Evolutionary conservation across 306 rosid species (phyloP), one percentile per base, ranked within the genome.

Genomic region (barrel medic (Medicago truncatula)): DNA sequence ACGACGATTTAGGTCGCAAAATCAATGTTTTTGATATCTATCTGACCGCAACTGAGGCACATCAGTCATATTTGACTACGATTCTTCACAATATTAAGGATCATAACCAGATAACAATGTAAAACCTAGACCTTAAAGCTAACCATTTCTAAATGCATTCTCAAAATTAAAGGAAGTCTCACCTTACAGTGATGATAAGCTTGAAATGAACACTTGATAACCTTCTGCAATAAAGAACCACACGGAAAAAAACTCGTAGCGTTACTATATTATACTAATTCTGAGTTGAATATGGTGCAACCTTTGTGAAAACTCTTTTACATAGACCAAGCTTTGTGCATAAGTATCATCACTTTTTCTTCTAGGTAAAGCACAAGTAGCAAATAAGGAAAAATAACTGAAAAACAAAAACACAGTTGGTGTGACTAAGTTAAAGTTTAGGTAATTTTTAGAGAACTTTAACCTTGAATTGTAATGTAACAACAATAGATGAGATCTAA

Each of bases 191-290:
- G 61, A 21, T 65, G 4, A 47, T 11, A 58, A 47, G 49, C 17
- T 69, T 40, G 47, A 64, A 59, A 21, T 23, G 66, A 59, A 20
- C 9, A 53, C 39, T 17, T 62, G 50, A 57, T 21, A 59, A 76
- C 76, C 83, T 83, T 71, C 85, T 81, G 83, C 79, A 39, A 56
- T 62, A 72, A 69, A 20, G 69, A 78, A 53, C 50, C 61, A 80
- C 34, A 61, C 21, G 9, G 16, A 11, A 52, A 10, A 75, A 60
- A 74, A 66, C 50, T 57, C 20, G 20, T 10, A 74, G 7, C 40
- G 15, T 58, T 14, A 67, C 53, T 40, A 44, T 13, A 12, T 39
- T 36, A 34, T 21, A 43, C 47, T 3, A n/a, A 46, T 21, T 67
- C 25, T 68, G 54, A 15, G 17, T n/a, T 47, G 70, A 54, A 74